Base-by-base conservation (phyloP, 768 basidiomycete species). In the Amanita exitialis region DNA sequence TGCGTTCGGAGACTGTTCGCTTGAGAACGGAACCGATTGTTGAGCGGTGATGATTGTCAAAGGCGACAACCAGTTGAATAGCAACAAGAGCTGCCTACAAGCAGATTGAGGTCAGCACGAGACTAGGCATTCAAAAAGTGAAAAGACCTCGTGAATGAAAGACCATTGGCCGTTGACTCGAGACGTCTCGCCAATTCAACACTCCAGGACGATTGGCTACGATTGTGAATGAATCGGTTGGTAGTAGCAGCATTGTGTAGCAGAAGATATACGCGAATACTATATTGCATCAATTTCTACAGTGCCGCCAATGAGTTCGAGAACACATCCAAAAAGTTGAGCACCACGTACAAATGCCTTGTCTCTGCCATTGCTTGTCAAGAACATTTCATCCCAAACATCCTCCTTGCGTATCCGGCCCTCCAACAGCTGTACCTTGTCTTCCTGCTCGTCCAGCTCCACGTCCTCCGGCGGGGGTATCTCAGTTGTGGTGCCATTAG, bases 261-360 rank as follows among this genome's bases (percentile, higher is more conserved):
- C 28, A 86, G 62, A 32, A 91, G 72, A 63, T 82, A 87, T 46
- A 90, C 67, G 43, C 79, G 79, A 54, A 92, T 78, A 20, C 84
- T 76, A 63, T 91, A 92, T 70, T 92, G 90, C 51, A 92, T 80
- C 50, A 90, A 59, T 90, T 92, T 92, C 89, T 91, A 46, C 21
- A 44, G 53, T 6, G 21, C 10, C 25, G 21, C 27, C 42, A 41
- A 37, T 34, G 35, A 53, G 44, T 4, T n/a, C 7, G 20, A 20
- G 21, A 16, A 2, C 5, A 27, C 1, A 21, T 37, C 45, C 41
- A 46, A 30, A 52, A 10, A 20, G 18, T 15, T 39, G 21, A 38
- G 43, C 41, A 32, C 42, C 39, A 76, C 86, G 60, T 68, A 91
- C 89, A 61, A 92, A 83, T 25, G 81, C 79, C 69, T 92, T 92